These are phyloP conservation scores for Diaporthe humulicola DNA, from an alignment of 2,329 filamentous ascomycete genomes.

Conservation along the genomic window DNA sequence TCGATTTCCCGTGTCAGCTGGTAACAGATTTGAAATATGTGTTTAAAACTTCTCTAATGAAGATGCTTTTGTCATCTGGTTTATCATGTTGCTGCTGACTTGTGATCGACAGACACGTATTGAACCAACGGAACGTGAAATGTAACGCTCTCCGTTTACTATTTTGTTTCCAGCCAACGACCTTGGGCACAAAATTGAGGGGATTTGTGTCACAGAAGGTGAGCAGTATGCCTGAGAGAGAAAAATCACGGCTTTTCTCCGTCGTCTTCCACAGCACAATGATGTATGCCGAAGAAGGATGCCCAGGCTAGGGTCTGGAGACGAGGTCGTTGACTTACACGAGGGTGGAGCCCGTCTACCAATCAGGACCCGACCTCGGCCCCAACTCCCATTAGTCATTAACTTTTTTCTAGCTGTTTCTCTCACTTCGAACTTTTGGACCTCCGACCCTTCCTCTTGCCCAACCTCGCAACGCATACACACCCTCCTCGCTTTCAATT, in stretches of 20 bases:
- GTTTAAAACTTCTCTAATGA: background rate
- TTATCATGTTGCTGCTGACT: background rate
- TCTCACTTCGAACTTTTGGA: conserved; percentile 30
- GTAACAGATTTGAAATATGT: conserved; percentile 17
- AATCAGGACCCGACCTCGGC: conserved; percentile 18
- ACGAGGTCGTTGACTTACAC: conserved; percentile 35
- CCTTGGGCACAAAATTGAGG: background rate
- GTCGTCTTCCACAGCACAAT: background rate
- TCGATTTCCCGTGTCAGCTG: background rate
- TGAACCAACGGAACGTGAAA: no score
- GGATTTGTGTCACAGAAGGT: rapidly evolving
- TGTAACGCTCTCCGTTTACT: background rate
- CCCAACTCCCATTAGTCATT: conserved; percentile 38
- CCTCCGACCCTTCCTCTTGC: background rate
- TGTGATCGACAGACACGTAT: no score
- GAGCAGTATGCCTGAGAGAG: no score
- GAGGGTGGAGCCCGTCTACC: conserved; percentile 4
- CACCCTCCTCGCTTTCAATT: conserved; percentile 10
- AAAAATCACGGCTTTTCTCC: no score
- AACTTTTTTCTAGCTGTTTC: conserved; percentile 41
- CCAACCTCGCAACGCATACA: conserved; percentile 17
- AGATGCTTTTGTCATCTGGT: background rate
- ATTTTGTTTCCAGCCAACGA: background rate
- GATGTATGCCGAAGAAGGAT: background rate
- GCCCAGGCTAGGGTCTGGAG: background rate